Evolutionary conservation across 108 stramenopile species (phyloP).

Genomic region (Bacterosira constricta): DNA sequence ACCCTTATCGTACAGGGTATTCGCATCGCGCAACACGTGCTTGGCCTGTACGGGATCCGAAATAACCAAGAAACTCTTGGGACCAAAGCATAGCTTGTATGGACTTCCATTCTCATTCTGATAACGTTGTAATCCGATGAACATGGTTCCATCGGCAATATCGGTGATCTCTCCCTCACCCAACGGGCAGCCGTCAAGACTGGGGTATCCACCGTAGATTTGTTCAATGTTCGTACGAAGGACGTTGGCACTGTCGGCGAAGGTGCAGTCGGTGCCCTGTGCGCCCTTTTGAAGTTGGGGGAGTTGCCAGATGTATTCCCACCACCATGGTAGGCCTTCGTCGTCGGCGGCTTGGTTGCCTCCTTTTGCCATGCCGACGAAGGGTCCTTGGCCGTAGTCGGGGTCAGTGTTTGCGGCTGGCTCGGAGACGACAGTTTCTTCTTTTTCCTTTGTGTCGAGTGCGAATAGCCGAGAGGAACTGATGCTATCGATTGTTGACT

Average conservation of each 20-base stretch:
- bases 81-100: conserved; percentile 97
- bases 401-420: too few species aligned
- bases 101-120: conserved; percentile 80
- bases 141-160: conserved; percentile 93
- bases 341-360: conserved; percentile 25
- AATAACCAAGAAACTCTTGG: conserved; percentile 95
- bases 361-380: neutral
- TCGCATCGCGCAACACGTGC: conserved; percentile 88
- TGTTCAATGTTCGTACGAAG: conserved; percentile 92
- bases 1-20: conserved; percentile 88
- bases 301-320: conserved; percentile 86
- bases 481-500: neutral
- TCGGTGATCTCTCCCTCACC: conserved; percentile 92
- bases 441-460: conserved; percentile 11
- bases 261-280: conserved; percentile 70
- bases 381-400: too few species aligned
- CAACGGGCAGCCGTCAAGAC: conserved; percentile 86
- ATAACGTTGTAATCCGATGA: conserved; percentile 92
- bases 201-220: conserved; percentile 94
- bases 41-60: conserved; percentile 90
- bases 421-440: conserved; percentile 3
- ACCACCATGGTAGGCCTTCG: conserved; percentile 89
- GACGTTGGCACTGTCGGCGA: conserved; percentile 85
- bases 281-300: conserved; percentile 63
- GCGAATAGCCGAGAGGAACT: neutral